Conservation (phyloP, 306 rosid genomes). For the Fragaria vesca region DNA sequence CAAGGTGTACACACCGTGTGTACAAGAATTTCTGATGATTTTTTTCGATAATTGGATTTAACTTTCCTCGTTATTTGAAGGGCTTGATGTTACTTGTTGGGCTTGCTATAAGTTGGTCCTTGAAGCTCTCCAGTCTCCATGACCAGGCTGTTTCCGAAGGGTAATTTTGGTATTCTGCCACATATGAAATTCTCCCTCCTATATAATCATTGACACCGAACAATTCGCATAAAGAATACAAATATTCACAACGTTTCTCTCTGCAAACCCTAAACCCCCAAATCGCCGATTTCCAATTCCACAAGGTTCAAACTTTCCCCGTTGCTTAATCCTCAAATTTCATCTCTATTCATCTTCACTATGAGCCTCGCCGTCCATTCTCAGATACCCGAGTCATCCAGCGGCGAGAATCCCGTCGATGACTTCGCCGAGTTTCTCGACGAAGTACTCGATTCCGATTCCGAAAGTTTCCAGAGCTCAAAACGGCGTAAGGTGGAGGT, state of each 20-base stretch:
- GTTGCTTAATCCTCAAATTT: neutral
- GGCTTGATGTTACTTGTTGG: neutral
- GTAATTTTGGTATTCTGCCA: neutral
- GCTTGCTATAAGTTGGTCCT: neutral
- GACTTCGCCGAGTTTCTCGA: constrained; percentile 14
- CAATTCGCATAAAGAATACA: neutral
- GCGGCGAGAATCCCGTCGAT: neutral
- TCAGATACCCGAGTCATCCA: neutral
- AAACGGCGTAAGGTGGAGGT: constrained; percentile 27
- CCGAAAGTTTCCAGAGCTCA: neutral
- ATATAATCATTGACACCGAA: neutral
- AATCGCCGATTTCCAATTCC: neutral
- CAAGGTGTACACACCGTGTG: neutral
- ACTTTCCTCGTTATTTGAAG: too few relatives aligned
- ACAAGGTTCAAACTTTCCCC: neutral
- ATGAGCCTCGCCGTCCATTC: constrained; percentile 19
- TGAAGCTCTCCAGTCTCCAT: neutral
- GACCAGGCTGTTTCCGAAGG: neutral
- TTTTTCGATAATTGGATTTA: too few relatives aligned
- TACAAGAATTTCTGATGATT: too few relatives aligned
- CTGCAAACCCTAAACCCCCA: constrained; percentile 5
- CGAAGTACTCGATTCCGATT: neutral
- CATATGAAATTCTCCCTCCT: constrained; percentile 3
- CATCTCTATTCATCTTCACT: neutral
- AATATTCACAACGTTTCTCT: neutral